Evolutionary conservation across 495 filamentous ascomycete genomes (phyloP), one percentile per base, ranked within the genome.

Genomic region (Aspergillus baeticus): DNA sequence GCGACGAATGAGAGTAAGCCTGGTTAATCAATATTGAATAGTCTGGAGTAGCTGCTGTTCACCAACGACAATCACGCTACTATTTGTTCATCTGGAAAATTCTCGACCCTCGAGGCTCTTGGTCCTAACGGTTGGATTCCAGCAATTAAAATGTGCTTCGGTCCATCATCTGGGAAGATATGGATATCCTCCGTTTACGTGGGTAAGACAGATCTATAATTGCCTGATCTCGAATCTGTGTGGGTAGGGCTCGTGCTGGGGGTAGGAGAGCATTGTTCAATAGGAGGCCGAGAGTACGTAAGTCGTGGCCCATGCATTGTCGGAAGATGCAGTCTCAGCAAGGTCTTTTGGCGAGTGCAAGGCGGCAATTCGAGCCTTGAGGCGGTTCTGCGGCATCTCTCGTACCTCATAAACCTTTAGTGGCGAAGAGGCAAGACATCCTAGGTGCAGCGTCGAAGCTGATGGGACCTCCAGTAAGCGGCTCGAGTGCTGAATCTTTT

Each of bases 191-290:
- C 26, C 26, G 26, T 29, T 29, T 29, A 3, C 26, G 26, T 39
- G 22, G 13, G 52, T 54, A 46, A 26, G 21, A 26, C 42, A 36
- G 20, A 47, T 29, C 31, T 37, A 18, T 52, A 11, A 14, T 22
- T 43, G 15, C 26, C 36, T 18, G 33, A 36, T 49, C 46, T 49
- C 36, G 33, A 29, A 50, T 50, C 42, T 55, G 54, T 15, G 54
- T 49, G 54, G 54, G 45, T 57, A 50, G 46, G 44, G 45, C 43
- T 57, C 11, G 37, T 42, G 37, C 44, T 57, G 45, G 45, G 18
- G 22, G 23, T 57, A 26, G 45, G 22, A 46, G 3, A 33, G 36
- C 37, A 42, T 2, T 41, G 49, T 52, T 42, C 49, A 39, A 52
- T 52, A n/a, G 49, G 49, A 52, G 49, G 21, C 36, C 49, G 36